Percentiles rank a stretch among this genome's conserved stretches.
These are phyloP conservation scores for Brasilioporus rufonigricans DNA, from an alignment of 768 basidiomycete species.

Conservation along the genomic window DNA sequence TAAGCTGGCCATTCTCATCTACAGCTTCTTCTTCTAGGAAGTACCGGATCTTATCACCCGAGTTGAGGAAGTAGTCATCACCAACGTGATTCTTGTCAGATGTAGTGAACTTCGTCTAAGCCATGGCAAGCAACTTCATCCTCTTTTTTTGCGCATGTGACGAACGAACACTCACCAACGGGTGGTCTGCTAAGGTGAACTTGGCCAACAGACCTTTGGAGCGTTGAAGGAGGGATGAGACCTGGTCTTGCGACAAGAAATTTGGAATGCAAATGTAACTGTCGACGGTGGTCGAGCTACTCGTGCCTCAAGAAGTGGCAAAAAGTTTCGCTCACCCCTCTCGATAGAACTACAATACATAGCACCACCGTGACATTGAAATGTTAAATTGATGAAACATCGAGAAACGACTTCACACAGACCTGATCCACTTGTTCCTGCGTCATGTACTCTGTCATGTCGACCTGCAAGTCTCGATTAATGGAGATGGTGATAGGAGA, in stretches of 20 bases:
- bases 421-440: slow-evolving; percentile 60
- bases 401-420: slow-evolving; percentile 7
- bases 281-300: background rate
- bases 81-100: slow-evolving; percentile 73
- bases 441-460: slow-evolving; percentile 44
- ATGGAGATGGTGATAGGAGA: background rate
- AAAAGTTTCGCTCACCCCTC: slow-evolving; percentile 46
- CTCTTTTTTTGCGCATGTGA: background rate
- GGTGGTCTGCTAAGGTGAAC: slow-evolving; percentile 77
- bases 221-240: slow-evolving; percentile 60
- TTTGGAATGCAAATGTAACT: slow-evolving; percentile 79
- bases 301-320: background rate
- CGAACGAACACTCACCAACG: slow-evolving; percentile 52
- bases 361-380: background rate
- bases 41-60: slow-evolving; percentile 93
- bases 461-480: background rate
- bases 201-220: slow-evolving; percentile 75
- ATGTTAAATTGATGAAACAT: background rate
- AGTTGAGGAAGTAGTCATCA: slow-evolving; percentile 89
- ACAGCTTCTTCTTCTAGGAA: slow-evolving; percentile 93
- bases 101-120: slow-evolving; percentile 88
- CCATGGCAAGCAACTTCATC: background rate
- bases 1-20: slow-evolving; percentile 64
- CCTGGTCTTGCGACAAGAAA: slow-evolving; percentile 64
- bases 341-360: slow-evolving; percentile 46